Evolutionary conservation across 176 grass and related monocot genomes (phyloP), one percentile per base, ranked within the genome.

Genomic region (Cenchrus purpureus): DNA sequence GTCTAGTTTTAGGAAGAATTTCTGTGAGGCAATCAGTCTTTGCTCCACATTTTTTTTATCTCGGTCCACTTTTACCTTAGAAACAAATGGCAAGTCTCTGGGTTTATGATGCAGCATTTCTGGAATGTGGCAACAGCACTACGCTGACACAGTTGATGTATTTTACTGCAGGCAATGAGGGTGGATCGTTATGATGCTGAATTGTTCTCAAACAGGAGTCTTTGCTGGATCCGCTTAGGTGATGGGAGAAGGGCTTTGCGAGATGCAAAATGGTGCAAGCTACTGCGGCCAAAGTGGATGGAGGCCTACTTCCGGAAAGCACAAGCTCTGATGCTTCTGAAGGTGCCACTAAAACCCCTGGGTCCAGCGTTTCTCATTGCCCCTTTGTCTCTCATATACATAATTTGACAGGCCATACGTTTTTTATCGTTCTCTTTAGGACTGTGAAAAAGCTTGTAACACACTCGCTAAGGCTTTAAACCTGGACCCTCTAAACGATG

Each of bases 181-280:
- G 37, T 74, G 37, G 89, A 84, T 73, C 68, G 1, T 6, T 63
- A 52, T 1, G 87, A 92, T 57, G 56, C 74, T 20, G 37, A n/a
- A 2, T 14, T 89, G 43, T 82, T 83, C 56, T 78, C 87, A 53
- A 84, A 79, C 73, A 89, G 87, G 80, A 89, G 90, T 74, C 37
- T 68, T 65, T 92, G 90, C 37, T 89, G 87, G 90, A 74, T 86
- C 4, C 68, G 40, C 73, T 14, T 20, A 19, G 86, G 87, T 52
- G 83, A 92, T 4, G 87, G 73, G 34, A 32, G 85, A 45, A 52
- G 48, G 64, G 82, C 87, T 72, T 73, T 84, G 50, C 2, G 28
- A 20, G 83, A 92, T 71, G 87, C 79, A 10, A 8, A 3, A 3
- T 48, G 13, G 2, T 88, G 83, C 66, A 44, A 79, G 60, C 79